Conservation (phyloP, 768 basidiomycete species). For the Lactarius trivialis region DNA sequence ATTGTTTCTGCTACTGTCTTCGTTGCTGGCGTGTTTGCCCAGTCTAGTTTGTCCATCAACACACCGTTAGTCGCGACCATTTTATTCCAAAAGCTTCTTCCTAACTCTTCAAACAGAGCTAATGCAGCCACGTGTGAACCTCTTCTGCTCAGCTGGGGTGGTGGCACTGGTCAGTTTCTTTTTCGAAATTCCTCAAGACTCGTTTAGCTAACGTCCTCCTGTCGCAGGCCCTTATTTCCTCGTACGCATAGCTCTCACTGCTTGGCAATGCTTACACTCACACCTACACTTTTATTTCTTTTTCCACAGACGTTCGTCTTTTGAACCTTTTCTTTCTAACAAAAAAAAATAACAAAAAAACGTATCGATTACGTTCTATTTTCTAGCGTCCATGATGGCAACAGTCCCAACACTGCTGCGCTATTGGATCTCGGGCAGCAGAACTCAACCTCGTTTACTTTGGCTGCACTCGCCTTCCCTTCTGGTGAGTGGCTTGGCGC, state of each 20-base stretch:
- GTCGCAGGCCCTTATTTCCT: conserved; percentile 53
- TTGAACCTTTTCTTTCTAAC: background rate
- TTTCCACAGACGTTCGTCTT: conserved; percentile 35
- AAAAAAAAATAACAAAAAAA: background rate
- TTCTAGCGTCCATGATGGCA: conserved; percentile 49
- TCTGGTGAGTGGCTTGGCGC: conserved; percentile 33
- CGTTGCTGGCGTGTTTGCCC: conserved; percentile 39
- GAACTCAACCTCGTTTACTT: conserved; percentile 40
- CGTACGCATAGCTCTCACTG: conserved; percentile 37
- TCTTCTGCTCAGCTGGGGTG: conserved; percentile 45
- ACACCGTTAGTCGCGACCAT: conserved; percentile 54
- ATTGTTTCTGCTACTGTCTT: conserved; percentile 38
- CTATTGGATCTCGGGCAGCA: conserved; percentile 42
- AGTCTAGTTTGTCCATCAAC: conserved; percentile 44
- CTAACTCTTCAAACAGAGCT: conserved; percentile 30
- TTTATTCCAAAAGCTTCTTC: conserved; percentile 4
- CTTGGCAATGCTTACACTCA: background rate
- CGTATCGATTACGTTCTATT: background rate
- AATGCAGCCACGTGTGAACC: conserved; percentile 54
- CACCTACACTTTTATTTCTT: background rate
- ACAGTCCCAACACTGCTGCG: conserved; percentile 37
- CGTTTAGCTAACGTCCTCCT: conserved; percentile 12
- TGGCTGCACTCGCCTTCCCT: conserved; percentile 43
- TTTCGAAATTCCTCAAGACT: background rate
- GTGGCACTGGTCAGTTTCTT: conserved; percentile 38